Evolutionary conservation across 495 filamentous ascomycete species (phyloP), one percentile per base, ranked within the genome.

Genomic region (Talaromyces ruber): DNA sequence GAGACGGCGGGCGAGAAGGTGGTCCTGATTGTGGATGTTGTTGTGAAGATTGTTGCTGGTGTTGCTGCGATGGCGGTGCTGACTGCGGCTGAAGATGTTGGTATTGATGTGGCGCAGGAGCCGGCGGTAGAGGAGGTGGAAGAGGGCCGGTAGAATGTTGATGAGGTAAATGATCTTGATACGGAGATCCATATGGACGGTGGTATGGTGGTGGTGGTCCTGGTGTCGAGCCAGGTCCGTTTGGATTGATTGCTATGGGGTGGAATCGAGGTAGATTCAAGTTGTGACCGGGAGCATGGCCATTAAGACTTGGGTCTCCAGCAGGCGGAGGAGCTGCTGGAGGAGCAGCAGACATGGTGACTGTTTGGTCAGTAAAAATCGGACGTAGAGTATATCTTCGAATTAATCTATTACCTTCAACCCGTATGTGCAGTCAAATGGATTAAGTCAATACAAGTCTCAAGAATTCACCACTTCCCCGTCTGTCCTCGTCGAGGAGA

Each of bases 211-310:
- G 74, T 58, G 66, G 70, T 26, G 73, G 75, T 39, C 75, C 67
- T 1, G 73, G 72, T 8, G 51, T 54, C 24, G 69, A 37, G 6
- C 47, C 66, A 21, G 74, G 72, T 61, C 70, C 69, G 60, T 71
- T 73, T 12, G 77, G 75, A 63, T 80, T 80, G 71, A 79, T 80
- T 60, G 77, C 77, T 65, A 80, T 78, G 30, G 77, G 75, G 57
- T 78, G 76, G 53, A 79, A 79, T 37, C 77, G 75, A 37, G 75
- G 74, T 2, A 78, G 67, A 64, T 65, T 66, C 66, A 72, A 71
- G 29, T 66, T 69, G 70, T 76, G 74, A 56, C 69, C 65, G 29
- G 68, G 67, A 30, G 63, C 51, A 47, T 52, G 59, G 37, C 71
- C 70, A 60, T 74, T 76, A 18, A 78, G 62, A 12, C 71, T 72